Evolutionary conservation across 1,284 basidiomycete species (phyloP).

Genomic region (Fomitopsis betulina): DNA sequence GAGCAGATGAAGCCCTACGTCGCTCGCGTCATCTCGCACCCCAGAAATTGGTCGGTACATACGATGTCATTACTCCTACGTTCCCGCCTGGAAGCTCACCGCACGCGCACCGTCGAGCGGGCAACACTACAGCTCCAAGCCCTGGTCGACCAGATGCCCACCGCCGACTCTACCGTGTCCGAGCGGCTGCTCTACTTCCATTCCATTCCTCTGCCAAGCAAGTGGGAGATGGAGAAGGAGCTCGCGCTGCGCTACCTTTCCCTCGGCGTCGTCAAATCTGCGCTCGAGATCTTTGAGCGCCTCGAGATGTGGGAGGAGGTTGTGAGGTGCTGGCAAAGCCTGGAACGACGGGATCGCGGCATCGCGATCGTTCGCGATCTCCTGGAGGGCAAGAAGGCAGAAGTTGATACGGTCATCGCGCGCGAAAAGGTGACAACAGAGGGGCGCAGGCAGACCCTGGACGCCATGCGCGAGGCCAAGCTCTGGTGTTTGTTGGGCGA

Average conservation of each 20-base stretch:
- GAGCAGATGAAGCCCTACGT: conserved; percentile 93
- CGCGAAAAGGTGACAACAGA: conserved; percentile 49
- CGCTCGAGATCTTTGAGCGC: conserved; percentile 87
- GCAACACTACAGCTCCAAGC: conserved; percentile 88
- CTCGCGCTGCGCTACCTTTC: conserved; percentile 78
- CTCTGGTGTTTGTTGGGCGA: conserved; percentile 96
- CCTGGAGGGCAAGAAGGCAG: conserved; percentile 76
- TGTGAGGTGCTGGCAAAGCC: conserved; percentile 76
- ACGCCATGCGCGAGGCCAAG: conserved; percentile 80
- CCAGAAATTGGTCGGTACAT: conserved; percentile 90
- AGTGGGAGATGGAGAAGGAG: conserved; percentile 90
- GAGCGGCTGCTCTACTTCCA: conserved; percentile 82
- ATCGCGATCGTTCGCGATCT: conserved; percentile 79
- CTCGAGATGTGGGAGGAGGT: conserved; percentile 98
- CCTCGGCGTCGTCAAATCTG: conserved; percentile 83
- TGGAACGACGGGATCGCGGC: conserved; percentile 78
- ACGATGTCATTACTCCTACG: conserved; percentile 91
- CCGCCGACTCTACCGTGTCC: conserved; percentile 62
- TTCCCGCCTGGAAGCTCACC: conserved; percentile 79
- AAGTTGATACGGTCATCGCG: conserved; percentile 70
- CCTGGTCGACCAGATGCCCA: conserved; percentile 92
- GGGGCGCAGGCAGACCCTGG: conserved; percentile 46
- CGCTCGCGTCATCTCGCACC: conserved; percentile 79
- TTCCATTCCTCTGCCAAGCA: conserved; percentile 75
- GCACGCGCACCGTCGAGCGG: conserved; percentile 89